phyloP scores from a whole-genome alignment of 2,329 filamentous ascomycete genomes.

The Ophiocordyceps camponoti-leonardi region DNA sequence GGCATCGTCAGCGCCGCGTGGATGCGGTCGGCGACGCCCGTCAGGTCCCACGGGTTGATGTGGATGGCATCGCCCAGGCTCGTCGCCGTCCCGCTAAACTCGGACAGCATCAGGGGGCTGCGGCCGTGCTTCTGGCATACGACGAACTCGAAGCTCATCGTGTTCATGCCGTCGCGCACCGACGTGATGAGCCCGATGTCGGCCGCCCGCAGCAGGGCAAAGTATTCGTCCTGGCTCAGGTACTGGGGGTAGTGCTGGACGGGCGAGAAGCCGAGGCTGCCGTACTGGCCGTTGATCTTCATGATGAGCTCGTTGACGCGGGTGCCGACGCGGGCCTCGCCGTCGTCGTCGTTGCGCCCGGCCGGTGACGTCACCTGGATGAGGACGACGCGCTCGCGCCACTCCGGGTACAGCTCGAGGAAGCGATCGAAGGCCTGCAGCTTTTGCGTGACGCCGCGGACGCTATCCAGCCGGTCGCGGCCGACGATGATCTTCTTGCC shows the following conservation, averaged over 20 bases:
- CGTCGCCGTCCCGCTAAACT: slow-evolving; percentile 88
- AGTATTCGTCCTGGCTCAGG: slow-evolving; percentile 77
- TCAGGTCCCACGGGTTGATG: slow-evolving; percentile 92
- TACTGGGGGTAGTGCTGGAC: slow-evolving; percentile 95
- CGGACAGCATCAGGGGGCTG: slow-evolving; percentile 81
- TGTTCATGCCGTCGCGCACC: slow-evolving; percentile 95
- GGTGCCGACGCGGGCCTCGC: slow-evolving; percentile 66
- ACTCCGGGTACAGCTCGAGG: slow-evolving; percentile 77
- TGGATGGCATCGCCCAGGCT: slow-evolving; percentile 75
- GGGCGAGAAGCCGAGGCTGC: slow-evolving; percentile 74
- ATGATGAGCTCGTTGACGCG: slow-evolving; percentile 84
- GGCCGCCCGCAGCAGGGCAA: slow-evolving; percentile 75
- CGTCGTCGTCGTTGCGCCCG: slow-evolving; percentile 60
- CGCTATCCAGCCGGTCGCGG: slow-evolving; percentile 81
- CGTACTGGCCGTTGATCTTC: slow-evolving; percentile 80
- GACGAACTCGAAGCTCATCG: slow-evolving; percentile 86
- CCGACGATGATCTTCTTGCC: slow-evolving; percentile 93
- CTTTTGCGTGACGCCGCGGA: slow-evolving; percentile 89
- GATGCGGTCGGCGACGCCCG: slow-evolving; percentile 69
- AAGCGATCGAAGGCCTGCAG: slow-evolving; percentile 88
- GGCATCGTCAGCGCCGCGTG: slow-evolving; percentile 67
- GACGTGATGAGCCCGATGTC: slow-evolving; percentile 92
- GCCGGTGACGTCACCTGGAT: slow-evolving; percentile 87
- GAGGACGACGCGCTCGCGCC: slow-evolving; percentile 79
- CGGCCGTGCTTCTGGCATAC: slow-evolving; percentile 77